Percentiles rank a stretch among this genome's conserved stretches.
These are phyloP conservation scores for Eurotiales sp. DNA, from an alignment of 2,329 filamentous ascomycete species.

Conservation along the genomic window DNA sequence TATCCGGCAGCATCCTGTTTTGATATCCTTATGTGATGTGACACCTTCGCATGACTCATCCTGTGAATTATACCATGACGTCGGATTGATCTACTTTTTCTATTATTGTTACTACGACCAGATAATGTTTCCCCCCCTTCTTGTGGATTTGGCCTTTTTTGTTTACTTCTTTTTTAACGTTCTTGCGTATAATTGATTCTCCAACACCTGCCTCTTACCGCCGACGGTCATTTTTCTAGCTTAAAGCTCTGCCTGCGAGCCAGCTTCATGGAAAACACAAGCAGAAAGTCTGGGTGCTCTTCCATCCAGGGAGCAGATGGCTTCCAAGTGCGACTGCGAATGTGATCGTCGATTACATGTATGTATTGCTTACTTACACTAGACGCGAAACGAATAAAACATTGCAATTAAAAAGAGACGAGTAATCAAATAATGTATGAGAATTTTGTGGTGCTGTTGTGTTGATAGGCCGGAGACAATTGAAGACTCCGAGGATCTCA, in stretches of 20 bases:
- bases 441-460: too few species aligned
- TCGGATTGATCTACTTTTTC: not conserved
- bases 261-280: not conserved
- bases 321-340: too few species aligned
- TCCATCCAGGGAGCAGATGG: too few species aligned
- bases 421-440: too few species aligned
- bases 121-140: not conserved
- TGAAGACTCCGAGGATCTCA: not conserved
- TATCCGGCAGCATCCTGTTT: not conserved
- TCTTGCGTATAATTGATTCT: not conserved
- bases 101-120: not conserved
- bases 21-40: conserved; percentile 11
- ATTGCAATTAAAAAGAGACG: too few species aligned
- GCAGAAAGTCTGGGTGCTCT: too few species aligned
- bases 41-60: conserved; percentile 8
- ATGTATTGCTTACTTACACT: too few species aligned
- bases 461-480: not conserved
- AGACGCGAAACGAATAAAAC: too few species aligned
- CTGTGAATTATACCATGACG: conserved; percentile 11
- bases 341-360: too few species aligned
- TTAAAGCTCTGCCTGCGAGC: too few species aligned
- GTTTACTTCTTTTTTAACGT: not conserved
- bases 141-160: not conserved
- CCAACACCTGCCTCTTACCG: not conserved
- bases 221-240: too few species aligned